These are phyloP conservation scores for Mortierella sp. DNA, from an alignment of 371 early-diverging fungal species.

Conservation along the genomic window DNA sequence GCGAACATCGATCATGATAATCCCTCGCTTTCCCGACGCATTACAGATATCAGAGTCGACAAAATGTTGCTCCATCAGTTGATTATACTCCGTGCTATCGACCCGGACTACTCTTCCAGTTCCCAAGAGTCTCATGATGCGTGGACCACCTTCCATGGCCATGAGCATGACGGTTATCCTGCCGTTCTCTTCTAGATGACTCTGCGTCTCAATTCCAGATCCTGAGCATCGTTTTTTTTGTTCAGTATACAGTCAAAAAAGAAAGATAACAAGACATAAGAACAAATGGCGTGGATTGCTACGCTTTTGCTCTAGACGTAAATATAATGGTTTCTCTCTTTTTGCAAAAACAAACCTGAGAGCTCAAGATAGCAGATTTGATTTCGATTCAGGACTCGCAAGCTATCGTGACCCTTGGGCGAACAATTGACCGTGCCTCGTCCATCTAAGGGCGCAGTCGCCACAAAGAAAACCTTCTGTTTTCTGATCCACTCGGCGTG, in stretches of 20 bases:
- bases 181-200: constrained; percentile 65
- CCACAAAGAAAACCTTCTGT: constrained; percentile 67
- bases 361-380: constrained; percentile 61
- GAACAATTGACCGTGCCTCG: constrained; percentile 65
- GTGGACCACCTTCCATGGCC: constrained; percentile 65
- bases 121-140: constrained; percentile 64
- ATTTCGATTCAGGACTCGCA: constrained; percentile 56
- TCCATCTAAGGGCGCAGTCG: constrained; percentile 58
- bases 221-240: too few species aligned
- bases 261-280: neutral
- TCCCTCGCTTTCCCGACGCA: constrained; percentile 57
- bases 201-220: constrained; percentile 65
- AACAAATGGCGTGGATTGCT: neutral
- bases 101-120: constrained; percentile 55
- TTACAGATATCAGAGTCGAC: constrained; percentile 33
- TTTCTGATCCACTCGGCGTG: constrained; percentile 60
- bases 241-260: too few species aligned
- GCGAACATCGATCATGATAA: constrained; percentile 60
- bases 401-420: constrained; percentile 64
- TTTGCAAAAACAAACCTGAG: constrained; percentile 42
- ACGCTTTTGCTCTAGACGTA: neutral
- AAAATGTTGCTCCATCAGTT: constrained; percentile 51
- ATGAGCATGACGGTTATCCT: constrained; percentile 67
- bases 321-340: neutral
- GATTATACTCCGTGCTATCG: constrained; percentile 56